Evolutionary conservation across 2,329 filamentous ascomycete species (phyloP).

Genomic region (Juglanconis juglandina): DNA sequence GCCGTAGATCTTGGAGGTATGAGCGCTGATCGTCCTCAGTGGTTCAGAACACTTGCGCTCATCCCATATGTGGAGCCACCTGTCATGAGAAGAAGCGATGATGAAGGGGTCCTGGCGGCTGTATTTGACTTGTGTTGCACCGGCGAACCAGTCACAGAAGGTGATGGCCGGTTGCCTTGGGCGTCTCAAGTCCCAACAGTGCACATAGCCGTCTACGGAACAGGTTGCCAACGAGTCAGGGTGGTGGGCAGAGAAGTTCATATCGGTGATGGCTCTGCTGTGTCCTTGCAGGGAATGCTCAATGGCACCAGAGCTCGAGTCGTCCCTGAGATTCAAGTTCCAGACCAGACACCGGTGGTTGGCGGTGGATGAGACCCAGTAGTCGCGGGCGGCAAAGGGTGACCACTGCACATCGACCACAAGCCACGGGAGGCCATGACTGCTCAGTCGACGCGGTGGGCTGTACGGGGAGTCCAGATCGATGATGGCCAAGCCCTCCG

Average conservation of each 20-base stretch:
- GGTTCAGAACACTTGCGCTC: constrained; percentile 74
- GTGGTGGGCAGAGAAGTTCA: constrained; percentile 93
- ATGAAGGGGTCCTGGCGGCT: constrained; percentile 84
- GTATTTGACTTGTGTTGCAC: constrained; percentile 93
- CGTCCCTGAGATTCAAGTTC: constrained; percentile 79
- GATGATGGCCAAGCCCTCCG: constrained; percentile 84
- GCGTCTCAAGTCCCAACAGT: constrained; percentile 83
- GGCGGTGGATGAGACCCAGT: constrained; percentile 91
- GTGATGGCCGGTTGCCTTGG: constrained; percentile 71
- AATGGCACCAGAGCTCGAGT: constrained; percentile 67
- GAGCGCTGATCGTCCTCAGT: constrained; percentile 79
- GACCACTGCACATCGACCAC: constrained; percentile 97
- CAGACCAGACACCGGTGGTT: constrained; percentile 93
- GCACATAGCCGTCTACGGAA: constrained; percentile 87
- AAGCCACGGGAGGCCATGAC: constrained; percentile 86
- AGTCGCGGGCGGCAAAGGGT: constrained; percentile 82
- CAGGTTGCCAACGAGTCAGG: constrained; percentile 87
- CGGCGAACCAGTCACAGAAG: constrained; percentile 90
- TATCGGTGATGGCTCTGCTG: constrained; percentile 86
- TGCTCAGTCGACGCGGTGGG: constrained; percentile 74
- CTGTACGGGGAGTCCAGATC: constrained; percentile 88
- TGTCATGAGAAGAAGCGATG: constrained; percentile 86
- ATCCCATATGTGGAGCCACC: constrained; percentile 86
- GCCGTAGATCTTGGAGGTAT: constrained; percentile 91
- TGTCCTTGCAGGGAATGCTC: constrained; percentile 83